These are phyloP conservation scores for Alternaria sp. DNA, from an alignment of 2,329 filamentous ascomycete genomes.

Conservation along the genomic window DNA sequence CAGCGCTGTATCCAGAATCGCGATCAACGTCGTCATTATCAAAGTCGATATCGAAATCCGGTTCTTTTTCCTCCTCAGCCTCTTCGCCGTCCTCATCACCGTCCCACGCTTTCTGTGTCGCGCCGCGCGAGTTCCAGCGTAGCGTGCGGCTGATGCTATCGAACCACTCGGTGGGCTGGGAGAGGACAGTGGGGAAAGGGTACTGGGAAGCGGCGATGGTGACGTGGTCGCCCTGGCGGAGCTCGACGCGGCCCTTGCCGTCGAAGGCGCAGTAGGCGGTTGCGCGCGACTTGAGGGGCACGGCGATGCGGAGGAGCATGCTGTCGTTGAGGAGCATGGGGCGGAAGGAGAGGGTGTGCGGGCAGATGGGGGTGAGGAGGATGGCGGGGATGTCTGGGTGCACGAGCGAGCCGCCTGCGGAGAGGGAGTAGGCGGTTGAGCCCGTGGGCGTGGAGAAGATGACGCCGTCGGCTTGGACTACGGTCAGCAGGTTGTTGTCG, in stretches of 20 bases:
- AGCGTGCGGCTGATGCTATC: slow-evolving; percentile 91
- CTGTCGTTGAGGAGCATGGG: slow-evolving; percentile 98
- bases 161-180: slow-evolving; percentile 92
- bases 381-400: slow-evolving; percentile 98
- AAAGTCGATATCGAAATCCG: slow-evolving; percentile 94
- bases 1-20: slow-evolving; percentile 50
- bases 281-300: slow-evolving; percentile 83
- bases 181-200: slow-evolving; percentile 94
- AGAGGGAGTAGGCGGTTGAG: slow-evolving; percentile 90
- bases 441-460: slow-evolving; percentile 97
- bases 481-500: slow-evolving; percentile 91
- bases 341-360: slow-evolving; percentile 93
- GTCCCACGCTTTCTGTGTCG: slow-evolving; percentile 86
- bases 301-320: slow-evolving; percentile 85
- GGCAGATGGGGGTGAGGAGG: slow-evolving; percentile 94
- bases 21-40: slow-evolving; percentile 68
- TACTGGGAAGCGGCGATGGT: slow-evolving; percentile 96
- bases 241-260: slow-evolving; percentile 92
- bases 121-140: slow-evolving; percentile 92
- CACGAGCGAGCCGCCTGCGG: slow-evolving; percentile 91
- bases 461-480: slow-evolving; percentile 95
- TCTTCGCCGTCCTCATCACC: slow-evolving; percentile 54
- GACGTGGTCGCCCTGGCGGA: slow-evolving; percentile 91
- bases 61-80: slow-evolving; percentile 51
- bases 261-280: slow-evolving; percentile 98